phyloP scores from a whole-genome alignment of 2,329 filamentous ascomycete species.

The Leptographium wingfieldii region DNA sequence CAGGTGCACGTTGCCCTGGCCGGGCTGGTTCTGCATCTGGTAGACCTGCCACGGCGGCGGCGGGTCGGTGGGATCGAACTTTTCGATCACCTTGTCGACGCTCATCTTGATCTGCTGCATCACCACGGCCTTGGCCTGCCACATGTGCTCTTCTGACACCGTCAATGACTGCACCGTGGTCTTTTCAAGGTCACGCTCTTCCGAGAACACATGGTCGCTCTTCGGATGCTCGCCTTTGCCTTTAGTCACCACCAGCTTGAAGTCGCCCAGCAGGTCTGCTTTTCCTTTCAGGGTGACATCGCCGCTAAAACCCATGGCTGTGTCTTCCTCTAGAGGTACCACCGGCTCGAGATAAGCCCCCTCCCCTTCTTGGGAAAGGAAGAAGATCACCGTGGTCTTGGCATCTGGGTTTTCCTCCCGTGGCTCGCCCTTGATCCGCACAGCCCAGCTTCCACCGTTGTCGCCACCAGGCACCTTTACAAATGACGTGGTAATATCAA shows the following conservation, averaged over 20 bases:
- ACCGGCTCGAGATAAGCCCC: slow-evolving; percentile 43
- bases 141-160: slow-evolving; percentile 56
- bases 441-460: slow-evolving; percentile 86
- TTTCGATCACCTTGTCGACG: slow-evolving; percentile 35
- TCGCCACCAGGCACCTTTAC: slow-evolving; percentile 80
- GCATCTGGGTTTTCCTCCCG: slow-evolving; percentile 57
- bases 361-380: slow-evolving; percentile 66
- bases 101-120: slow-evolving; percentile 41
- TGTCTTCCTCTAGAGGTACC: slow-evolving; percentile 22
- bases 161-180: slow-evolving; percentile 64
- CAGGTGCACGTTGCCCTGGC: slow-evolving; percentile 67
- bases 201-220: slow-evolving; percentile 53
- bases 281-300: slow-evolving; percentile 60
- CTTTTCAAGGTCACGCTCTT: slow-evolving; percentile 58
- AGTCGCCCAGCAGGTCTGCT: slow-evolving; percentile 62
- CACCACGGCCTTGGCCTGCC: slow-evolving; percentile 61
- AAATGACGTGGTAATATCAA: slow-evolving; percentile 89
- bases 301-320: slow-evolving; percentile 31
- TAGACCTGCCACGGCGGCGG: slow-evolving; percentile 80
- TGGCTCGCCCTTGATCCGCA: slow-evolving; percentile 70
- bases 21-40: slow-evolving; percentile 57
- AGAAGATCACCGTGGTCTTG: slow-evolving; percentile 71
- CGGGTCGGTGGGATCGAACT: slow-evolving; percentile 44
- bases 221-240: slow-evolving; percentile 50
- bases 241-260: slow-evolving; percentile 64